A percentile compares a stretch with the other conserved stretches of the same genome.
Evolutionary conservation across 176 grass and related monocot genomes (phyloP).

Genomic region (Bothriochloa decipiens): DNA sequence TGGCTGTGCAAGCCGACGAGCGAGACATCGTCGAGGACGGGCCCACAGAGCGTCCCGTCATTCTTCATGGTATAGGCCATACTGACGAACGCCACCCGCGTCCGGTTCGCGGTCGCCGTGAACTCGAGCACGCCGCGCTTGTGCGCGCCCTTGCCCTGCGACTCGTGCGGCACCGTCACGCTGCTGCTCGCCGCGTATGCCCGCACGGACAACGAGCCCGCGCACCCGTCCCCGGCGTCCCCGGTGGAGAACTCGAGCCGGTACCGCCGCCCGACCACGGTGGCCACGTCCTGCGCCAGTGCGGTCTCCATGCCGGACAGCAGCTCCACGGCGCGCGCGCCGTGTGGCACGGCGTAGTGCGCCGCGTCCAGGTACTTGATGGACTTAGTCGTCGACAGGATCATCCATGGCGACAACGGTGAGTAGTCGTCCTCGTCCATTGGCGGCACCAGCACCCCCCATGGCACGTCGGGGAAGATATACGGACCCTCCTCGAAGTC

Average conservation of each 20-base stretch:
- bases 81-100: constrained; percentile 57
- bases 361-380: constrained; percentile 66
- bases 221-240: constrained; percentile 58
- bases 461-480: constrained; percentile 45
- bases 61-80: constrained; percentile 42
- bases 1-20: constrained; percentile 22
- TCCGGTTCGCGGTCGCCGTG: constrained; percentile 42
- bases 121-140: constrained; percentile 55
- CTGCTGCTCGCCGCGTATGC: constrained; percentile 43
- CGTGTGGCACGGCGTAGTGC: constrained; percentile 61
- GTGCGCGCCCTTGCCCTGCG: constrained; percentile 43
- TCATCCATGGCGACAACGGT: constrained; percentile 51
- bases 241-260: constrained; percentile 58
- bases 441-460: constrained; percentile 67
- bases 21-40: constrained; percentile 56
- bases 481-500: constrained; percentile 73
- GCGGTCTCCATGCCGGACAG: constrained; percentile 58
- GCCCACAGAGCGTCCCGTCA: constrained; percentile 70
- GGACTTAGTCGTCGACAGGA: constrained; percentile 57
- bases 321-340: constrained; percentile 62
- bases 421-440: constrained; percentile 65
- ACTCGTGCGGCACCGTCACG: constrained; percentile 51
- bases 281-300: constrained; percentile 56
- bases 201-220: constrained; percentile 45
- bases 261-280: constrained; percentile 43